Conservation (phyloP, 164 flowering plant species). For the Umbilicus rupestris region DNA sequence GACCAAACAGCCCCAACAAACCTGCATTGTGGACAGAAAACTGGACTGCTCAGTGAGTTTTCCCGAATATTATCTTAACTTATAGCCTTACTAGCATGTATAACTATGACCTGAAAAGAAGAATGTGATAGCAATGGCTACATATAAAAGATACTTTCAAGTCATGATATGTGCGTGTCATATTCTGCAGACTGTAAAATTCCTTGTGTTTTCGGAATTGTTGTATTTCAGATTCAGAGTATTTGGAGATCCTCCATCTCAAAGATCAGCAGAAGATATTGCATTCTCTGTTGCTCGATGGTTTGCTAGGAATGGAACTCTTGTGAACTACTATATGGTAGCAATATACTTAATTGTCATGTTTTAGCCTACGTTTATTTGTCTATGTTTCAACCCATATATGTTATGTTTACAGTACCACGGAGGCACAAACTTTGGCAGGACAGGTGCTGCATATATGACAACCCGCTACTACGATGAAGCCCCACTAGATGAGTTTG, state of each 20-base stretch:
- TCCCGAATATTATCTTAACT: neutral
- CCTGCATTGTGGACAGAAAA: constrained; percentile 92
- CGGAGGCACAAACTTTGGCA: constrained; percentile 67
- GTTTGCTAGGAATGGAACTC: constrained; percentile 33
- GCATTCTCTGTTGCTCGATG: constrained; percentile 34
- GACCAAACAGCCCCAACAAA: constrained; percentile 85
- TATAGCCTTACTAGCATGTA: too few species aligned
- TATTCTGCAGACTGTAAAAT: neutral
- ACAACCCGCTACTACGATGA: constrained; percentile 60
- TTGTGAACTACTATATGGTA: constrained; percentile 39
- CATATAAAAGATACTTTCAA: too few species aligned
- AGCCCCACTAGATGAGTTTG: constrained; percentile 71
- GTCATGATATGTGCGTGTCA: neutral
- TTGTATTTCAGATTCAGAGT: constrained; percentile 25
- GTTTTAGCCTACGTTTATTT: too few species aligned
- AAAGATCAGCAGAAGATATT: constrained; percentile 37
- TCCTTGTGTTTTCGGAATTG: neutral
- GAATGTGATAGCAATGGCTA: too few species aligned
- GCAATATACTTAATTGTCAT: neutral
- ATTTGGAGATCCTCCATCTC: constrained; percentile 27
- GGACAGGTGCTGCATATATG: constrained; percentile 37
- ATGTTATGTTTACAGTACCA: constrained; percentile 31
- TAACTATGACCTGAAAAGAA: too few species aligned
- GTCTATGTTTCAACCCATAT: neutral
- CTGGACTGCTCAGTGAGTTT: constrained; percentile 71